Evolutionary conservation across 2,329 filamentous ascomycete species (phyloP).

Genomic region (Verticillium tricorpus): DNA sequence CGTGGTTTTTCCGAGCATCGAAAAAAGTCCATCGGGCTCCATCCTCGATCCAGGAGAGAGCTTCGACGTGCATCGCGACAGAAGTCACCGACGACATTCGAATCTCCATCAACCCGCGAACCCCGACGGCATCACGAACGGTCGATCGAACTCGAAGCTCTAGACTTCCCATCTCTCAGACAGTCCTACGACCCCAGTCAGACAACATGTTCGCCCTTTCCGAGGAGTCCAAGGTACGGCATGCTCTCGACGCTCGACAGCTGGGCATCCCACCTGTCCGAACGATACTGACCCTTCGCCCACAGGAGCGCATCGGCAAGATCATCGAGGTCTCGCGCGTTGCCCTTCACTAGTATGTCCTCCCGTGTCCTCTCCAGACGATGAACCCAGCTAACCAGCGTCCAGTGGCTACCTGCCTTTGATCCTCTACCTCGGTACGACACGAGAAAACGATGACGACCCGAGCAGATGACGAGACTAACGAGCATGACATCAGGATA

Average conservation of each 20-base stretch:
- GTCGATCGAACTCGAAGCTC: not conserved
- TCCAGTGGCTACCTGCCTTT: slow-evolving; percentile 88
- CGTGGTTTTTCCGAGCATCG: slow-evolving; percentile 1
- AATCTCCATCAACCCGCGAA: slow-evolving; percentile 3
- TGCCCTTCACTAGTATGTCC: slow-evolving; percentile 86
- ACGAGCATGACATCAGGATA: slow-evolving; percentile 57
- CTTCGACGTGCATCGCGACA: slow-evolving; percentile 4
- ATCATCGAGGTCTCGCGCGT: slow-evolving; percentile 92
- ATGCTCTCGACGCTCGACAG: not conserved
- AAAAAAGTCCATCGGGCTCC: slow-evolving; percentile 2
- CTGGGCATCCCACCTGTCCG: not conserved
- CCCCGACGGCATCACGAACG: slow-evolving; percentile 1
- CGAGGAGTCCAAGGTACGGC: slow-evolving; percentile 87
- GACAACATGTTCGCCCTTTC: slow-evolving; percentile 66
- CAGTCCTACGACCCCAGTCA: not conserved
- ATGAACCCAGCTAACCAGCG: slow-evolving; percentile 26
- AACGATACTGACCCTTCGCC: not conserved
- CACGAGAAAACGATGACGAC: not conserved
- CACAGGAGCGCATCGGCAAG: slow-evolving; percentile 92
- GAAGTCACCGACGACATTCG: slow-evolving; percentile 8
- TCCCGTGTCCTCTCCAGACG: not conserved
- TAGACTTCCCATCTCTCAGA: not conserved
- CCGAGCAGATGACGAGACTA: slow-evolving; percentile 14
- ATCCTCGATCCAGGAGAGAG: slow-evolving; percentile 3
- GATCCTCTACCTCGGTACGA: slow-evolving; percentile 89